Evolutionary conservation across 2,329 filamentous ascomycete genomes (phyloP).

Genomic region (Furcasterigmium sp.): DNA sequence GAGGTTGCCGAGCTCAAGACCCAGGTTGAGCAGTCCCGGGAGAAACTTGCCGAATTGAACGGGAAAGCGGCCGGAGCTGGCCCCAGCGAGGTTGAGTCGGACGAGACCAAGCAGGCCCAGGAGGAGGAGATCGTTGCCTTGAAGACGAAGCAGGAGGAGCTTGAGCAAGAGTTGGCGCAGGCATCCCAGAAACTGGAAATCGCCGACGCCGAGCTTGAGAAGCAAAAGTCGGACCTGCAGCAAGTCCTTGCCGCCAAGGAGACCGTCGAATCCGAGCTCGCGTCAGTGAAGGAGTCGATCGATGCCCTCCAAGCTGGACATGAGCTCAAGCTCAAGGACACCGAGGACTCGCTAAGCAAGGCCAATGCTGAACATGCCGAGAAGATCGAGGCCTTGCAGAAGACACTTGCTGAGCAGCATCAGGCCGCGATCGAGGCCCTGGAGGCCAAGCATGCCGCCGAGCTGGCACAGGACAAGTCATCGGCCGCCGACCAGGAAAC

Average conservation of each 20-base stretch:
- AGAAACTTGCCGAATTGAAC: constrained; percentile 49
- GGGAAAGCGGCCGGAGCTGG: constrained; percentile 32
- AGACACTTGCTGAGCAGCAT: constrained; percentile 45
- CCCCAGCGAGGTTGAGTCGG: constrained; percentile 24
- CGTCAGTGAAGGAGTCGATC: constrained; percentile 43
- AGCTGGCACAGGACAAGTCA: constrained; percentile 40
- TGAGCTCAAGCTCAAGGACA: constrained; percentile 28
- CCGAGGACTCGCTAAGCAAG: constrained; percentile 28
- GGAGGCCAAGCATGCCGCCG: constrained; percentile 46
- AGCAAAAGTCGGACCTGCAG: constrained; percentile 41
- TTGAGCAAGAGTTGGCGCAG: constrained; percentile 43
- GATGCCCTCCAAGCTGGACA: constrained; percentile 38
- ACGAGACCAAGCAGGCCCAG: constrained; percentile 18
- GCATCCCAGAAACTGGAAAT: constrained; percentile 43
- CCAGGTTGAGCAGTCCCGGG: constrained; percentile 50
- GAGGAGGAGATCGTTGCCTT: constrained; percentile 41
- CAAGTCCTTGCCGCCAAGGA: constrained; percentile 45
- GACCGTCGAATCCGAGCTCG: constrained; percentile 41
- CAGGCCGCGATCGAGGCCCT: constrained; percentile 41
- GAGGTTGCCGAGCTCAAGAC: constrained; percentile 53
- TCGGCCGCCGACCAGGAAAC: constrained; percentile 42
- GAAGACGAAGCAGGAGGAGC: constrained; percentile 43
- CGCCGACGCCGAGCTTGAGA: constrained; percentile 45
- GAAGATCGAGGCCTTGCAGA: constrained; percentile 45
- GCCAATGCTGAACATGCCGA: constrained; percentile 41